These are phyloP conservation scores for Eucommia ulmoides DNA, from an alignment of 257 asterid genomes.

Conservation along the genomic window DNA sequence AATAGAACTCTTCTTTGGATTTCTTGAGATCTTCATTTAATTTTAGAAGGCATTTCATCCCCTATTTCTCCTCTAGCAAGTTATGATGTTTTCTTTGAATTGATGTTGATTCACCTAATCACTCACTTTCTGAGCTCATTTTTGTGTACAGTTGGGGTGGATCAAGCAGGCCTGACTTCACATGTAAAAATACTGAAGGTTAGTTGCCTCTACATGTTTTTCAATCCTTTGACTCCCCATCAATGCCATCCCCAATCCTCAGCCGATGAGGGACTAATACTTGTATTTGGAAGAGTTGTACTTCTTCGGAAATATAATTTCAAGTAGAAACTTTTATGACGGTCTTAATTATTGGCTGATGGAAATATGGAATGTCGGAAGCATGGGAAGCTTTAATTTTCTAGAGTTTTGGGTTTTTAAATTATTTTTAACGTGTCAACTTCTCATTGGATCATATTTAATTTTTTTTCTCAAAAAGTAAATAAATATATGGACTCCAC, in stretches of 20 bases:
- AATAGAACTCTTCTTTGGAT: background rate
- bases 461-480: no score
- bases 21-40: background rate
- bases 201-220: background rate
- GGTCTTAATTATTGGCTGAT: no score
- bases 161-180: background rate
- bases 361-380: background rate
- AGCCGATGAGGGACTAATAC: background rate
- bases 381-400: background rate
- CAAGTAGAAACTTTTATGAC: no score
- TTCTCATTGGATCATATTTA: no score
- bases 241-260: background rate
- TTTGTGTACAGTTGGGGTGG: background rate
- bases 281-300: background rate
- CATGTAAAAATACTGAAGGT: background rate
- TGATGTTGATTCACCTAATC: background rate
- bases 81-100: no score
- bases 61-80: no score
- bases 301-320: no score
- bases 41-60: no score
- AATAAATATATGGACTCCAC: no score
- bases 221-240: background rate
- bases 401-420: no score
- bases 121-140: background rate
- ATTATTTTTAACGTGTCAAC: no score